Percentiles rank a stretch among this genome's conserved stretches.
phyloP scores from a whole-genome alignment of 164 flowering plant genomes.

The Sextonia rubra region DNA sequence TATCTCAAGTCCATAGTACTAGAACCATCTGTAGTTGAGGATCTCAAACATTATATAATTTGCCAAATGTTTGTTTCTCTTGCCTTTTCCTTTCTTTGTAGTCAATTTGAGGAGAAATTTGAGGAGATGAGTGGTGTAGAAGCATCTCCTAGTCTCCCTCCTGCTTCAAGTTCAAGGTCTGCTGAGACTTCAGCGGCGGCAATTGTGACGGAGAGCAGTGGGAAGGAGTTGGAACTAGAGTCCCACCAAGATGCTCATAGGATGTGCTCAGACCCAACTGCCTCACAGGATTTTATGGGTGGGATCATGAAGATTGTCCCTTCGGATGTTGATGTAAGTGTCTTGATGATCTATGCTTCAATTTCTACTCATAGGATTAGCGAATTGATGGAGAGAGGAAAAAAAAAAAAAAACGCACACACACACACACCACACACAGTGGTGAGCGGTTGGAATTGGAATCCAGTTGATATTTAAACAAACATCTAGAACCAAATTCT shows the following conservation, averaged over 20 bases:
- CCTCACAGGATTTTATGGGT: constrained; percentile 69
- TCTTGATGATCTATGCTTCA: background rate
- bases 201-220: constrained; percentile 27
- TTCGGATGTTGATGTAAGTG: constrained; percentile 78
- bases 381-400: background rate
- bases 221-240: constrained; percentile 37
- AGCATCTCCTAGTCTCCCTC: constrained; percentile 33
- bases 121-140: constrained; percentile 69
- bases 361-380: background rate
- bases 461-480: background rate
- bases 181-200: constrained; percentile 27
- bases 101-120: constrained; percentile 90
- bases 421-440: background rate
- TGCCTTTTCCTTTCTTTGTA: constrained; percentile 13
- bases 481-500: background rate
- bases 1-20: too few relatives aligned
- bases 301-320: constrained; percentile 97
- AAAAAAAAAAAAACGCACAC: background rate
- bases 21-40: background rate
- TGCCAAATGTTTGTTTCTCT: constrained; percentile 4
- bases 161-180: constrained; percentile 38
- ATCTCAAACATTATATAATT: background rate
- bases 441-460: background rate
- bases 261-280: constrained; percentile 41
- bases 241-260: constrained; percentile 32